Percentiles rank a stretch among this genome's conserved stretches.
Evolutionary conservation across 208 protist genomes (phyloP).

Genomic region (Trypanosomatidae sp.): DNA sequence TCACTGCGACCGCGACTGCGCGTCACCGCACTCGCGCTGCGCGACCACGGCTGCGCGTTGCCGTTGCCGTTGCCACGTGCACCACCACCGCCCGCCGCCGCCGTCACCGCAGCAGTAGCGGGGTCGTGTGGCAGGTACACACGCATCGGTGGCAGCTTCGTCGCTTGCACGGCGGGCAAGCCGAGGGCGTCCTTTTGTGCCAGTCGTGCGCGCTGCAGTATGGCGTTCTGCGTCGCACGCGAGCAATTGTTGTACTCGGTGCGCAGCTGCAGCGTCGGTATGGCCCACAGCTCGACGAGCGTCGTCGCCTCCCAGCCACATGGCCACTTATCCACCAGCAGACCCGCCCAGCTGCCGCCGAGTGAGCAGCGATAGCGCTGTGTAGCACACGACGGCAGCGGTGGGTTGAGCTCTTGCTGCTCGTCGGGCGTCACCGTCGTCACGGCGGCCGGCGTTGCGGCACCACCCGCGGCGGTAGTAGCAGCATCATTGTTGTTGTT

Average conservation of each 20-base stretch:
- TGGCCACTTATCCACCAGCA: constrained; percentile 80
- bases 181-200: constrained; percentile 55
- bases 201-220: constrained; percentile 33
- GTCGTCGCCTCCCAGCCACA: constrained; percentile 70
- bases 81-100: too few species aligned
- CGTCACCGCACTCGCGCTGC: too few species aligned
- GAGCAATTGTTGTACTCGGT: constrained; percentile 58
- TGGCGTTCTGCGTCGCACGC: constrained; percentile 31
- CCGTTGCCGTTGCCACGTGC: too few species aligned
- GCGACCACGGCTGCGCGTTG: too few species aligned
- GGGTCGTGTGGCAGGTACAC: not conserved
- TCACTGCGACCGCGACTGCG: too few species aligned
- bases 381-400: constrained; percentile 29
- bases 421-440: constrained; percentile 29
- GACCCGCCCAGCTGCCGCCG: constrained; percentile 73
- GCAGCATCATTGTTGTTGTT: not conserved
- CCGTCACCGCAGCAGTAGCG: too few species aligned
- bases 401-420: constrained; percentile 64
- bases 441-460: not conserved
- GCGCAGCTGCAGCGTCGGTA: constrained; percentile 59
- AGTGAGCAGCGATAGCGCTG: constrained; percentile 40
- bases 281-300: constrained; percentile 60
- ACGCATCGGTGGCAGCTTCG: constrained; percentile 54
- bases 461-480: not conserved
- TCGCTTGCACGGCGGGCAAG: constrained; percentile 22